Base-by-base conservation (phyloP, 805 yeast genomes). In the Candida sonorensis region DNA sequence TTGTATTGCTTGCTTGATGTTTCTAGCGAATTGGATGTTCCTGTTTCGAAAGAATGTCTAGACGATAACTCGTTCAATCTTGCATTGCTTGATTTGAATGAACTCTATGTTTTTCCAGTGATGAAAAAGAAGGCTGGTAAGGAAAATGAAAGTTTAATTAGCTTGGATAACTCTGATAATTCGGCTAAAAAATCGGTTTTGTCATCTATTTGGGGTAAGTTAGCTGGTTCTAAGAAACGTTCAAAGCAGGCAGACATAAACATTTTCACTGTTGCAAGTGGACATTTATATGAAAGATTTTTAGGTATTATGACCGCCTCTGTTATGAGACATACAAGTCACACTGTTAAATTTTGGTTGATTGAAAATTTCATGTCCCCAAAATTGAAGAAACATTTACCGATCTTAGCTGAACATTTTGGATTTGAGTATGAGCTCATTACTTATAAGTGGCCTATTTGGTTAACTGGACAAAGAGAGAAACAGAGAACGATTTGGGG, bases 361-460 rank as follows among this genome's bases (percentile, higher is more conserved):
- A 67, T 87, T 39, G 94, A 85, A 42, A 81, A 83, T 53, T 85
- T 75, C 49, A 63, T 85, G 66, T 79, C 94, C 16, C 78, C 87
- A 24, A 60, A 73, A 3, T 76, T 88, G 48, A 77, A 72, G 50
- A 49, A 59, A 18, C 69, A 75, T 30, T 50, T 85, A n/a, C 82
- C 85, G 0, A 41, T 48, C 11, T 48, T 85, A 34, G 78, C 94
- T 0, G 53, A 61, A 12, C 50, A 69, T 33, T 73, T 71, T 48
- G 74, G 75, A 1, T 81, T 84, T 48, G 69, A 79, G 30, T 83
- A 78, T 48, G 90, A 86, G 46, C 57, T 86, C 27, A 65, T 92
- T n/a, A 74, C 81, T 1, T 90, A 83, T 55, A 80, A 81, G 41
- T 90, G 98, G 98, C 98, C 98, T 10, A 55, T 64, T 8, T 90